These are phyloP conservation scores for Leccinum uliginosum DNA, from an alignment of 768 basidiomycete genomes.

Conservation along the genomic window DNA sequence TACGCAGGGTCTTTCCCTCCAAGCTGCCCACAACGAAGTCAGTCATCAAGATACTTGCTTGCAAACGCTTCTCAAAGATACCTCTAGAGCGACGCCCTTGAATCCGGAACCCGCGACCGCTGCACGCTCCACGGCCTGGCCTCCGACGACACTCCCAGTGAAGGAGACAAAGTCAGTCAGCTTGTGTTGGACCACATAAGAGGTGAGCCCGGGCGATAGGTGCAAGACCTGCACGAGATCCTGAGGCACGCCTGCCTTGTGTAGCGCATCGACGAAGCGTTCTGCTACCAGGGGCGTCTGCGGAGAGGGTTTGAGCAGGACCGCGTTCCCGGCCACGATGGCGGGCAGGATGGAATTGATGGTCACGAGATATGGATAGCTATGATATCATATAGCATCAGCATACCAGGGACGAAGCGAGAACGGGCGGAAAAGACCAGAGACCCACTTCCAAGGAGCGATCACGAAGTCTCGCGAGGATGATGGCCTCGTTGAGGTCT, in stretches of 20 bases:
- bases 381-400: slow-evolving; percentile 29
- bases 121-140: slow-evolving; percentile 66
- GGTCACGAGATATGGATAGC: slow-evolving; percentile 85
- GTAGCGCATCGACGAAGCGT: slow-evolving; percentile 64
- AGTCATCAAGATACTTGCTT: neutral
- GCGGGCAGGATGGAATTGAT: slow-evolving; percentile 93
- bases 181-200: slow-evolving; percentile 58
- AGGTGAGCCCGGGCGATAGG: slow-evolving; percentile 58
- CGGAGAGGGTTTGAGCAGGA: slow-evolving; percentile 92
- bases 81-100: slow-evolving; percentile 86
- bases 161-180: slow-evolving; percentile 81
- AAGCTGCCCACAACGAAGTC: slow-evolving; percentile 45
- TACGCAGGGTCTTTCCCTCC: slow-evolving; percentile 99
- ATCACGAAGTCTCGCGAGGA: slow-evolving; percentile 50
- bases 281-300: slow-evolving; percentile 92
- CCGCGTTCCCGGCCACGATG: slow-evolving; percentile 84
- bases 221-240: slow-evolving; percentile 75
- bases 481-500: too few relatives aligned
- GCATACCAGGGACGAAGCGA: neutral
- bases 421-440: neutral
- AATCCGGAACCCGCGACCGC: slow-evolving; percentile 66
- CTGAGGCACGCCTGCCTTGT: slow-evolving; percentile 73
- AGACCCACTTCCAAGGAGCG: slow-evolving; percentile 87
- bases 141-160: slow-evolving; percentile 83
- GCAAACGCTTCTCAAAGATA: slow-evolving; percentile 25